Evolutionary conservation across 495 filamentous ascomycete genomes (phyloP).

Genomic region (Bombardia bombarda): DNA sequence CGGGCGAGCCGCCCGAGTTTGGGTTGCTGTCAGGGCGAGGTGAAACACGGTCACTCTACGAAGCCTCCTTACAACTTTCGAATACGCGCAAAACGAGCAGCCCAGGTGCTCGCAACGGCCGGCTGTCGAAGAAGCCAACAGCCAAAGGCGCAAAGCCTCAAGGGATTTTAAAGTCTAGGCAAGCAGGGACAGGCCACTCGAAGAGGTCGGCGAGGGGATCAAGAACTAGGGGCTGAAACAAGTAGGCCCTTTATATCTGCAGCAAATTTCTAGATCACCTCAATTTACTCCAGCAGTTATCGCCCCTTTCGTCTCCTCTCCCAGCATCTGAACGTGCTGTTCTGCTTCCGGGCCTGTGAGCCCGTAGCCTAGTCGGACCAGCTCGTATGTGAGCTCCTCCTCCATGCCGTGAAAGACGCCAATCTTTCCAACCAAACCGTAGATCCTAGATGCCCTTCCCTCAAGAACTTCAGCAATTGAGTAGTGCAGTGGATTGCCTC

Average conservation of each 20-base stretch:
- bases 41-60: background rate
- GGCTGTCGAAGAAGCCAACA: background rate
- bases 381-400: constrained; percentile 1
- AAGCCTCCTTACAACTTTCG: background rate
- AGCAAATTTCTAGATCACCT: background rate
- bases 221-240: too few species aligned
- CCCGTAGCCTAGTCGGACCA: constrained; percentile 2
- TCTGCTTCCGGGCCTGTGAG: constrained; percentile 3
- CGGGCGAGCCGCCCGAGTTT: background rate
- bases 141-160: background rate
- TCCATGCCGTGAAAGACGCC: constrained; percentile 2
- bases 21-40: background rate
- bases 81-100: background rate
- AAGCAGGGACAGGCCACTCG: background rate
- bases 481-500: background rate
- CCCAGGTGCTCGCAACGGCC: too few species aligned
- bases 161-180: background rate
- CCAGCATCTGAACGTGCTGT: constrained; percentile 2
- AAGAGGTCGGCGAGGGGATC: background rate
- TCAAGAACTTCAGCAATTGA: constrained; percentile 1
- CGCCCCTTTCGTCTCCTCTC: constrained; percentile 1
- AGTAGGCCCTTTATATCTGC: background rate
- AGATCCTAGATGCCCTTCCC: constrained; percentile 1
- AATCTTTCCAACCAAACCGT: constrained; percentile 1
- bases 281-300: background rate